Conservation (phyloP, 164 flowering plant genomes). For the Litsea cubeba region DNA sequence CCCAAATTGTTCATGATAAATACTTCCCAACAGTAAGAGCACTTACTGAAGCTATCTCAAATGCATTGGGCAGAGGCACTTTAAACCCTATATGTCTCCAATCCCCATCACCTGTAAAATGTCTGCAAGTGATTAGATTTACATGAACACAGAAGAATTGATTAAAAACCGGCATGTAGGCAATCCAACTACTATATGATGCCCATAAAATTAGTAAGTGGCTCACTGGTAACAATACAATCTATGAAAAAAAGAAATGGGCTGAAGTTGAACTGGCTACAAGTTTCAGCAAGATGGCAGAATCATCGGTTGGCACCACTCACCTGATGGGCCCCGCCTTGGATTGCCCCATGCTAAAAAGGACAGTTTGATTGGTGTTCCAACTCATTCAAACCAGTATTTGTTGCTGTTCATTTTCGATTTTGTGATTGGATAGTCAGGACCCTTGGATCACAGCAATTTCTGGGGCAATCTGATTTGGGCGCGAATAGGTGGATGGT, state of each 20-base stretch:
- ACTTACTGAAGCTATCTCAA: slow-evolving; percentile 76
- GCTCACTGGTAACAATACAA: too few relatives aligned
- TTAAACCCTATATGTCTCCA: slow-evolving; percentile 65
- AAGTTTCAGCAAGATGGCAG: neutral
- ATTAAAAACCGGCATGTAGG: neutral
- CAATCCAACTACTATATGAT: neutral
- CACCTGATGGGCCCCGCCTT: neutral
- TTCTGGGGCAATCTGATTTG: neutral
- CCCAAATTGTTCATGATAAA: neutral
- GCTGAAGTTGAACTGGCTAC: neutral
- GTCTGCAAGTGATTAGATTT: neutral
- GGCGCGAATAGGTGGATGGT: neutral
- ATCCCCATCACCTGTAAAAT: slow-evolving; percentile 71
- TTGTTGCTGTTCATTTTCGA: neutral
- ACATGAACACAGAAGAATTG: neutral
- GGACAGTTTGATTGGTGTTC: neutral
- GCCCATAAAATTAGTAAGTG: neutral
- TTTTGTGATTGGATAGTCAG: neutral
- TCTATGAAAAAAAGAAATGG: neutral
- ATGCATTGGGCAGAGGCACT: slow-evolving; percentile 62
- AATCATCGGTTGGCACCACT: neutral
- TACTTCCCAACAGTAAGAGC: neutral
- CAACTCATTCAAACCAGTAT: neutral
- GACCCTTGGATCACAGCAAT: neutral
- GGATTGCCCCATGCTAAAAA: too few relatives aligned